Evolutionary conservation across 2,329 filamentous ascomycete genomes (phyloP).

Genomic region (Amauroascus niger): DNA sequence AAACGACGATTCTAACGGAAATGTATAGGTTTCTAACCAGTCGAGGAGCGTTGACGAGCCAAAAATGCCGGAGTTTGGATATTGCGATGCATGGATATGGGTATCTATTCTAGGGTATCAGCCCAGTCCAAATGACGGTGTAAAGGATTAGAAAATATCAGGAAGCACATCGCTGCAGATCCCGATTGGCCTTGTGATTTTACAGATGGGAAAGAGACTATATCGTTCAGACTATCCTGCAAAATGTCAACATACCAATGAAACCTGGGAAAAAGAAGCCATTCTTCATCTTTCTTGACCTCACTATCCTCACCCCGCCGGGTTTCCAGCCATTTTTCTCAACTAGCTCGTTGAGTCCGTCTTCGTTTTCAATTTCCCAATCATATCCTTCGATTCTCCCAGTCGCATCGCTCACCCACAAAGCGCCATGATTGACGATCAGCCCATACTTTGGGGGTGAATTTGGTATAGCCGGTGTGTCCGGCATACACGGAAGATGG

Average conservation of each 20-base stretch:
- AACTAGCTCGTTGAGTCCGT: slow-evolving; percentile 23
- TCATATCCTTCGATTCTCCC: slow-evolving; percentile 30
- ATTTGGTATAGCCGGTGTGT: slow-evolving; percentile 42
- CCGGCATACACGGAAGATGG: slow-evolving; percentile 41
- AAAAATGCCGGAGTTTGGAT: slow-evolving; percentile 88
- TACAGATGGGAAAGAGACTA: not conserved
- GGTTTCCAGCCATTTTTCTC: slow-evolving; percentile 26
- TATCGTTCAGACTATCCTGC: not conserved
- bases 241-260: slow-evolving; percentile 30
- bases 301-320: slow-evolving; percentile 28
- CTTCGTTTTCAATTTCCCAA: slow-evolving; percentile 26
- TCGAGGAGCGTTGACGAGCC: slow-evolving; percentile 85
- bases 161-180: no score
- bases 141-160: no score
- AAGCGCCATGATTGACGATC: slow-evolving; percentile 42
- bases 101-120: slow-evolving; percentile 54
- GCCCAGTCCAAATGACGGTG: not conserved
- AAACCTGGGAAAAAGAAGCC: slow-evolving; percentile 42
- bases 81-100: slow-evolving; percentile 90
- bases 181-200: not conserved
- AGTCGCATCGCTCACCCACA: slow-evolving; percentile 28
- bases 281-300: slow-evolving; percentile 33
- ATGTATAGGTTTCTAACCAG: slow-evolving; percentile 92
- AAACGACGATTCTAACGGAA: slow-evolving; percentile 78
- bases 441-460: slow-evolving; percentile 44